Evolutionary conservation across 2,329 filamentous ascomycete genomes (phyloP), one percentile per base, ranked within the genome.

Genomic region (Ilyonectria sp.): DNA sequence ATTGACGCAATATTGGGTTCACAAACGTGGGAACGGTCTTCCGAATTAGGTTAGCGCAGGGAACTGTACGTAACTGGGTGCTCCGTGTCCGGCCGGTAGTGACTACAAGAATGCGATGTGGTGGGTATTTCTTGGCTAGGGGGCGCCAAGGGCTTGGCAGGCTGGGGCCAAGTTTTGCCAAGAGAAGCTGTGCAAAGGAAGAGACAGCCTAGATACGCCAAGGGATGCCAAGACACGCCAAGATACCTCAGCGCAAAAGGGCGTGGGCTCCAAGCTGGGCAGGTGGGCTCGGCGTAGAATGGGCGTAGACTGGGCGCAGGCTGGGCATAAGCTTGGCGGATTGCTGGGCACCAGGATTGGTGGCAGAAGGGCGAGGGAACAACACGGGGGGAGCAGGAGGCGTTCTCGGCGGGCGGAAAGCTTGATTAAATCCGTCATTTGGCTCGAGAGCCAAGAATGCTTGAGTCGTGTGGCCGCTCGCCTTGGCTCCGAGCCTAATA

Each of bases 371-470:
- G 26, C 17, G 26, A 33, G 26, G 47, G 49, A 19, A 29, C n/a
- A 52, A 52, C 31, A 47, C 43, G 31, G 13, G 54, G 44, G 56
- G 17, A n/a, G n/a, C 56, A 21, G 11, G 33, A 40, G 33, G 19
- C n/a, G n/a, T 40, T 55, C 52, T 55, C 37, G 44, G 56, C 56
- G 40, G 71, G 69, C 68, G 72, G 72, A 76, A 75, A 75, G 74
- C 74, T 76, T 72, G 71, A 67, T 69, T 64, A 19, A 37, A 17
- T 33, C 54, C 33, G 26, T 29, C 35, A 44, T 47, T 49, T 59
- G 49, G 62, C 26, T 26, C 26, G 5, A 4, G 47, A 31, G 35
- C 58, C 57, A 57, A 56, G 61, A 64, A 46, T 40, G 33, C 52
- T 62, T 69, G 72, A 74, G 68, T 74, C 62, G 71, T 68, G 72